A percentile compares a stretch with the other conserved stretches of the same genome.
Conservation (phyloP, 768 basidiomycete species). For the Termitomyces sp. region DNA sequence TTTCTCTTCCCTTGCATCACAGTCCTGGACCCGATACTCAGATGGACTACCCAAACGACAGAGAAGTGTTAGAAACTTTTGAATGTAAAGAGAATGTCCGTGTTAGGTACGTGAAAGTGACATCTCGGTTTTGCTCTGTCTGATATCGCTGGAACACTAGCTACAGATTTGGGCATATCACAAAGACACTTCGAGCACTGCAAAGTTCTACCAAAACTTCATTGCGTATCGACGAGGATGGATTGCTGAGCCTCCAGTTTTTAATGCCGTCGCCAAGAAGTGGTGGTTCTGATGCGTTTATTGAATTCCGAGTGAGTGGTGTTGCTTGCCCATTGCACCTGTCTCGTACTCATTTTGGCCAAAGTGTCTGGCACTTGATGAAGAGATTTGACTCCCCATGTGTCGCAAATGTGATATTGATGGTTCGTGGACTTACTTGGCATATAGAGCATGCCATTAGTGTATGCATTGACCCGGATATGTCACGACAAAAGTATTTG, state of each 20-base stretch:
- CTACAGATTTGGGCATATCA: slow-evolving; percentile 79
- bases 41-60: slow-evolving; percentile 97
- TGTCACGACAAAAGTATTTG: too few relatives aligned
- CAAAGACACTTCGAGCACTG: slow-evolving; percentile 66
- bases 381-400: slow-evolving; percentile 16
- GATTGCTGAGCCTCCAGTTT: slow-evolving; percentile 84
- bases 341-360: not conserved
- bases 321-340: not conserved
- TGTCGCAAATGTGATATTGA: not conserved
- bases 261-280: slow-evolving; percentile 63
- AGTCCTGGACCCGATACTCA: slow-evolving; percentile 20
- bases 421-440: not conserved
- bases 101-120: slow-evolving; percentile 52
- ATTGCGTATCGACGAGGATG: slow-evolving; percentile 76
- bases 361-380: slow-evolving; percentile 41
- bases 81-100: slow-evolving; percentile 65
- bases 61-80: slow-evolving; percentile 86
- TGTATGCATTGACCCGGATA: too few relatives aligned
- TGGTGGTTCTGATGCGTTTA: slow-evolving; percentile 52
- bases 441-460: too few relatives aligned
- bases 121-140: not conserved
- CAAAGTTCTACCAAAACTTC: slow-evolving; percentile 86
- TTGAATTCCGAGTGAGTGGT: slow-evolving; percentile 77
- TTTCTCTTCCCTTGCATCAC: not conserved
- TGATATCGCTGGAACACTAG: slow-evolving; percentile 31